Conservation (phyloP, 176 grass and related monocot species). For the Phoenix roebelenii region DNA sequence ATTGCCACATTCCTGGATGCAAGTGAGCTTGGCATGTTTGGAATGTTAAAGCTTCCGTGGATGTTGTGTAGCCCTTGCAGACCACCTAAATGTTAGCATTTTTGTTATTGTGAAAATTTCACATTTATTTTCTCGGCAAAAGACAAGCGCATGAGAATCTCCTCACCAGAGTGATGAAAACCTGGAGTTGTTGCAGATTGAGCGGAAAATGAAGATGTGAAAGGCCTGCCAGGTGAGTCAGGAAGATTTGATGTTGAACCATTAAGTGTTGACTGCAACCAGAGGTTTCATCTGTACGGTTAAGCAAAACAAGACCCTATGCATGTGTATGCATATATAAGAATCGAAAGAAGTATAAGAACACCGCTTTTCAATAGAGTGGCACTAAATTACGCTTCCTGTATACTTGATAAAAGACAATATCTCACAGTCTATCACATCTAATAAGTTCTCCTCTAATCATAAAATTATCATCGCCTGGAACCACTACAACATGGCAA, state of each 20-base stretch:
- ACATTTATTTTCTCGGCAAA: neutral
- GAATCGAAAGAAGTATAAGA: no score
- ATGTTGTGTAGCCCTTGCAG: conserved; percentile 71
- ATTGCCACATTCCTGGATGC: conserved; percentile 73
- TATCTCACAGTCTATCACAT: no score
- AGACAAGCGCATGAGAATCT: neutral
- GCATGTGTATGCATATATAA: no score
- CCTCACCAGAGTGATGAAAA: conserved; percentile 86
- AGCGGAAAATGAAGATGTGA: conserved; percentile 59
- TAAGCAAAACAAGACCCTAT: no score
- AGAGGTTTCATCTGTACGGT: neutral
- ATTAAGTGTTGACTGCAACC: conserved; percentile 63
- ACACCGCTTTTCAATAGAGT: no score
- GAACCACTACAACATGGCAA: no score
- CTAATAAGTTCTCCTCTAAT: no score
- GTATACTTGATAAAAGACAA: no score
- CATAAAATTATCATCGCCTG: no score
- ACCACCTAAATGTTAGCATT: conserved; percentile 8
- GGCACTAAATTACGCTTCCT: no score
- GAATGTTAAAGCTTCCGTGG: conserved; percentile 71
- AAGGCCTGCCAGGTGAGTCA: conserved; percentile 74
- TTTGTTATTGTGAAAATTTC: neutral
- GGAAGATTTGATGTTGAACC: conserved; percentile 65
- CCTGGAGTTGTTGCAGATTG: conserved; percentile 66
- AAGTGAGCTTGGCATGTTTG: conserved; percentile 74